A percentile compares a stretch with the other conserved stretches of the same genome.
Conservation (phyloP, 139 green algal genomes). For the Picochlorum sp. region DNA sequence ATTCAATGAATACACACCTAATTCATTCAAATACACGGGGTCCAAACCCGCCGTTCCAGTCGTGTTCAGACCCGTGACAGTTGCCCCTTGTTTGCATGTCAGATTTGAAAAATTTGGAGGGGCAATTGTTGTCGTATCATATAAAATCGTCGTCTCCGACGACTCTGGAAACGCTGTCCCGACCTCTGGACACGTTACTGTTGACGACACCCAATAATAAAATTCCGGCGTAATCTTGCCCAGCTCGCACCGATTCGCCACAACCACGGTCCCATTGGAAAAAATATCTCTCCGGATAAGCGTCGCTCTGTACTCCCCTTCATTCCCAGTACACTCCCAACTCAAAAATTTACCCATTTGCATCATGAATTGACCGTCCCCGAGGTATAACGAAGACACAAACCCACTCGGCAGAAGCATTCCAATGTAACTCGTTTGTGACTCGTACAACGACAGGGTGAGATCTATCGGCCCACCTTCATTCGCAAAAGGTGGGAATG, state of each 20-base stretch:
- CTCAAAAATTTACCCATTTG: conserved; percentile 1
- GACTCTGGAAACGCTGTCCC: not conserved
- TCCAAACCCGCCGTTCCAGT: not conserved
- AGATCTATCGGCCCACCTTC: not conserved
- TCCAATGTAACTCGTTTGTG: not conserved
- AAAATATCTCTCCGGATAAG: not conserved
- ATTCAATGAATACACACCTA: not conserved
- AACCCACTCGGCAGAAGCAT: not conserved
- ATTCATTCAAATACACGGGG: not conserved
- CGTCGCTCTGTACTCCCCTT: not conserved
- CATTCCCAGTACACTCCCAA: conserved; percentile 6
- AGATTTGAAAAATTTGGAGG: not conserved
- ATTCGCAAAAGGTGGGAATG: not conserved
- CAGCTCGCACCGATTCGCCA: not conserved
- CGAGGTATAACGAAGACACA: not conserved
- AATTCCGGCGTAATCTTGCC: not conserved
- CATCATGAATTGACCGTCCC: not conserved
- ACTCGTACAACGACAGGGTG: not conserved
- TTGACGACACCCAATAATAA: not conserved
- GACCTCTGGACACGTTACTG: not conserved
- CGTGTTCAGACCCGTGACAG: not conserved
- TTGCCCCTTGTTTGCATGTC: not conserved
- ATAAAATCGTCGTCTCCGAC: not conserved
- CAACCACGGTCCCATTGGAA: not conserved
- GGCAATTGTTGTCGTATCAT: not conserved